phyloP scores from a whole-genome alignment of 1,284 basidiomycete genomes.

The Ceratobasidium sp. region DNA sequence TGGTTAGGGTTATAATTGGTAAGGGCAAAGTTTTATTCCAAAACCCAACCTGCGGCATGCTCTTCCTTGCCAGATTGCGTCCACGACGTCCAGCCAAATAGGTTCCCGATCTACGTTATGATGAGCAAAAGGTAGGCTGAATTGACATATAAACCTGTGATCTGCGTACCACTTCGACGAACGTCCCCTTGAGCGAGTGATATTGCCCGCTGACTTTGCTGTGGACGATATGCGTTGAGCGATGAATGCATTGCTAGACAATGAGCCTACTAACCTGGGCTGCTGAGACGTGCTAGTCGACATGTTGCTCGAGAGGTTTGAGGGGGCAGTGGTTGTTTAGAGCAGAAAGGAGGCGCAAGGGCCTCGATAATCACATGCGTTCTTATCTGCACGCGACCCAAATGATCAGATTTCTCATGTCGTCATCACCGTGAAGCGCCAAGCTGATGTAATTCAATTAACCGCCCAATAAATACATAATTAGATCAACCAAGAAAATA shows the following conservation, averaged over 20 bases:
- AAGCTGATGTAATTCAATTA: background rate
- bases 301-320: constrained; percentile 17
- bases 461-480: background rate
- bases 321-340: background rate
- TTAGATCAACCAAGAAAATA: background rate
- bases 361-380: background rate
- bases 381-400: constrained; percentile 2
- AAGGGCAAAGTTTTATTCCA: too few species aligned
- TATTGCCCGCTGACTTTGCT: constrained; percentile 52
- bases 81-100: constrained; percentile 46
- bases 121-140: background rate
- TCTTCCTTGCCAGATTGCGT: constrained; percentile 54
- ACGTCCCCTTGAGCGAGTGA: constrained; percentile 49
- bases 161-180: constrained; percentile 52
- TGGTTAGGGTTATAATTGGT: too few species aligned
- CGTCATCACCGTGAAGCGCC: background rate
- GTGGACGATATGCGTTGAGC: too few species aligned
- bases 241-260: background rate
- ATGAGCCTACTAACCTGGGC: constrained; percentile 3
- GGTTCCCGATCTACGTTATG: constrained; percentile 44
- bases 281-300: constrained; percentile 18
- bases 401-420: constrained; percentile 3
- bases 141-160: background rate
- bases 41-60: constrained; percentile 50
- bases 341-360: constrained; percentile 5